These are phyloP conservation scores for Penicillium paradoxum DNA, from an alignment of 495 filamentous ascomycete species.

Conservation along the genomic window DNA sequence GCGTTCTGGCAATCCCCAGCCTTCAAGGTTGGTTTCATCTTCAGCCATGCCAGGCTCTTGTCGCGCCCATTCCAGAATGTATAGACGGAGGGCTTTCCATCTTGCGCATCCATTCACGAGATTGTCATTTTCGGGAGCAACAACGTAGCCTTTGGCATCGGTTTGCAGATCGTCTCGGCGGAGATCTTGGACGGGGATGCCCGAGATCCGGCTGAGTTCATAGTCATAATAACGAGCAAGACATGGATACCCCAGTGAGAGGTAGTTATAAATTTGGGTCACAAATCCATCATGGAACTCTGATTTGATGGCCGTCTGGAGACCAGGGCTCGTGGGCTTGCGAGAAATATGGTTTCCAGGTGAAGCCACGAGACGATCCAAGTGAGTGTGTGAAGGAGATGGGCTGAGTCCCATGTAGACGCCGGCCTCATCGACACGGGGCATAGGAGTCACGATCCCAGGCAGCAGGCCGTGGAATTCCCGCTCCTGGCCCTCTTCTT, in stretches of 20 bases:
- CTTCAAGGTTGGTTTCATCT: slow-evolving; percentile 46
- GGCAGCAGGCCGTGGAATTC: slow-evolving; percentile 8
- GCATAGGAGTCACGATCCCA: slow-evolving; percentile 28
- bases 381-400: not conserved
- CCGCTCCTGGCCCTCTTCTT: slow-evolving; percentile 8
- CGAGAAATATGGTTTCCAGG: not conserved
- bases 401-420: slow-evolving; percentile 1
- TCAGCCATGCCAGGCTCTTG: slow-evolving; percentile 65
- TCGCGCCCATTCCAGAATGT: slow-evolving; percentile 79
- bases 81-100: slow-evolving; percentile 76
- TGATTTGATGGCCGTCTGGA: slow-evolving; percentile 49
- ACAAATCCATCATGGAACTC: slow-evolving; percentile 83
- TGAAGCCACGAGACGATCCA: not conserved
- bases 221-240: slow-evolving; percentile 75
- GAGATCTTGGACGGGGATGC: slow-evolving; percentile 59
- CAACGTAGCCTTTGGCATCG: slow-evolving; percentile 62
- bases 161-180: slow-evolving; percentile 65
- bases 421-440: slow-evolving; percentile 10
- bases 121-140: slow-evolving; percentile 36
- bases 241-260: slow-evolving; percentile 84
- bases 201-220: slow-evolving; percentile 74
- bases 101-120: slow-evolving; percentile 52
- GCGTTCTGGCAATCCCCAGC: slow-evolving; percentile 68
- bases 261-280: slow-evolving; percentile 93
- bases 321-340: slow-evolving; percentile 27